Percentiles rank a stretch among this genome's conserved stretches.
Conservation (phyloP, 1,284 basidiomycete genomes). For the Schizophyllum commune region DNA sequence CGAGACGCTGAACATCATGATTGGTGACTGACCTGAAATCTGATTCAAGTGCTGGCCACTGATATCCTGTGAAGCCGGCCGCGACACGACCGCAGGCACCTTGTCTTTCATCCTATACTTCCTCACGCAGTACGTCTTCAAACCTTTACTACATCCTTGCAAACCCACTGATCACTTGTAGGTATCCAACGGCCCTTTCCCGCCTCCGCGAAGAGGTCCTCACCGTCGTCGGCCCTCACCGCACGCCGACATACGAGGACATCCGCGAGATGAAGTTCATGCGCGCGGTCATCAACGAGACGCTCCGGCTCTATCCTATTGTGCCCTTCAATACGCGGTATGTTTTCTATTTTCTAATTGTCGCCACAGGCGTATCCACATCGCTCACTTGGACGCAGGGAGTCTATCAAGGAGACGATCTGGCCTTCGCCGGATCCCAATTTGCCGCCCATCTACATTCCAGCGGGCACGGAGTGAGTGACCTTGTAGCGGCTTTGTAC, state of each 20-base stretch:
- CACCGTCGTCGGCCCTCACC: conserved; percentile 22
- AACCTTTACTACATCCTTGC: no score
- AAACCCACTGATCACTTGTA: background rate
- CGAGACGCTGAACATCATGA: conserved; percentile 9
- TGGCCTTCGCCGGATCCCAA: conserved; percentile 22
- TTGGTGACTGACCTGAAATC: conserved; percentile 1
- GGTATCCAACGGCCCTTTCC: conserved; percentile 21
- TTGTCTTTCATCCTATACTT: conserved; percentile 34
- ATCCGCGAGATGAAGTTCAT: conserved; percentile 30
- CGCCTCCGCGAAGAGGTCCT: conserved; percentile 36
- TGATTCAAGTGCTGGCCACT: background rate
- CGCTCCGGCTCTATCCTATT: conserved; percentile 21
- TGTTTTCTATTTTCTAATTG: background rate
- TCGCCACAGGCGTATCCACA: background rate
- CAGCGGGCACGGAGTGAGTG: conserved; percentile 21
- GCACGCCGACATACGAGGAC: conserved; percentile 31
- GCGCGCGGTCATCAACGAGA: conserved; percentile 26
- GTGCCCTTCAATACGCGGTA: conserved; percentile 25
- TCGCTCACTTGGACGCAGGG: conserved; percentile 5
- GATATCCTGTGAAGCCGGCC: conserved; percentile 4
- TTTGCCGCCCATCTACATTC: conserved; percentile 25
- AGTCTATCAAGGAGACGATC: conserved; percentile 17
- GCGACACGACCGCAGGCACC: conserved; percentile 24
- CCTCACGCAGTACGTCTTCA: conserved; percentile 30
- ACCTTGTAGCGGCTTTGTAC: background rate